These are phyloP conservation scores for Hansfordia pulvinata DNA, from an alignment of 2,329 filamentous ascomycete genomes.

Conservation along the genomic window DNA sequence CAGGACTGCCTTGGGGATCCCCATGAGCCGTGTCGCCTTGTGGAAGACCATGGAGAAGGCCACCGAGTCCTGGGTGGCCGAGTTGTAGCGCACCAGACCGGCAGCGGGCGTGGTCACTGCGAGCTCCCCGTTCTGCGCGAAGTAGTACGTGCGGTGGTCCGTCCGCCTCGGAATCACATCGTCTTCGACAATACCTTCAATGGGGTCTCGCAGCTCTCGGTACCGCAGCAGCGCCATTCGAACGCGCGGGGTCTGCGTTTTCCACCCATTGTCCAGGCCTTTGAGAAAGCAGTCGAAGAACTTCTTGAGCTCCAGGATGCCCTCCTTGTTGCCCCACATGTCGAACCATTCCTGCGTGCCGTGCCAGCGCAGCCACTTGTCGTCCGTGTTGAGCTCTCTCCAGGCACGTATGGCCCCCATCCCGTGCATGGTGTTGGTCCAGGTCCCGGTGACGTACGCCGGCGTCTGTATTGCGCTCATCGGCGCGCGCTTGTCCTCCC, in stretches of 20 bases:
- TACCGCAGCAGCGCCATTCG: constrained; percentile 24
- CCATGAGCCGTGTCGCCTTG: constrained; percentile 24
- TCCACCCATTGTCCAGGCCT: constrained; percentile 27
- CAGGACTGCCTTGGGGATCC: constrained; percentile 29
- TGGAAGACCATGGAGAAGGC: constrained; percentile 25
- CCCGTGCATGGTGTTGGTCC: constrained; percentile 18
- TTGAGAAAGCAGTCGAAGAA: constrained; percentile 34
- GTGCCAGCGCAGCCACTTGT: constrained; percentile 29
- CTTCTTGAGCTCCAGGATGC: constrained; percentile 19
- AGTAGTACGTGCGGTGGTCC: constrained; percentile 17
- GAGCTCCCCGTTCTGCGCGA: constrained; percentile 7
- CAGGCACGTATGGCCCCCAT: constrained; percentile 22
- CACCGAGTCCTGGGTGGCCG: constrained; percentile 12
- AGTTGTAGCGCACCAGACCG: too few relatives aligned
- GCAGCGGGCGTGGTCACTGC: neutral
- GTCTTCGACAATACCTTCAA: constrained; percentile 15
- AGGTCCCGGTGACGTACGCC: constrained; percentile 19
- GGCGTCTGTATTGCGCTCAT: constrained; percentile 20
- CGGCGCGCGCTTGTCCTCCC: constrained; percentile 22
- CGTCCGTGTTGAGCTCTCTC: constrained; percentile 18
- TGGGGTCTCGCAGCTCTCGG: constrained; percentile 1
- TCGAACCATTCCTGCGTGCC: constrained; percentile 31
- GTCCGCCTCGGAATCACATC: constrained; percentile 21
- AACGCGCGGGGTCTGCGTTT: constrained; percentile 26
- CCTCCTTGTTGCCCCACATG: constrained; percentile 19